Percentiles rank a stretch among this genome's conserved stretches.
Conservation (phyloP, 768 basidiomycete genomes). For the Pulveroboletus sp. region DNA sequence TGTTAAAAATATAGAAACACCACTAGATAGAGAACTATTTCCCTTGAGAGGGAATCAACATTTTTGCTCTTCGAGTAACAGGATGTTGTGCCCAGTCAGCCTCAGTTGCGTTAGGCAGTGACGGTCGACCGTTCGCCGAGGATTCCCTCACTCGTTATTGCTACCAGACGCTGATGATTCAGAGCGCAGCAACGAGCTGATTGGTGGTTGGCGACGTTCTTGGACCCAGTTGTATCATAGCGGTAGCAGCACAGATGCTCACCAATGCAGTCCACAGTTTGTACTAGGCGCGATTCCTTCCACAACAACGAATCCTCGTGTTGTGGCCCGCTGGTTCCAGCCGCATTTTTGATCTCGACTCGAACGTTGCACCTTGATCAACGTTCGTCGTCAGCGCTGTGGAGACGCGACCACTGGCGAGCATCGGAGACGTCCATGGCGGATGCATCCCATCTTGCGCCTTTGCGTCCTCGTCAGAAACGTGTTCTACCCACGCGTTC, state of each 20-base stretch:
- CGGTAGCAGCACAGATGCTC: background rate
- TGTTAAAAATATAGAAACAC: too few relatives aligned
- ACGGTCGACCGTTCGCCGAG: conserved; percentile 44
- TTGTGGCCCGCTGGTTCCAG: background rate
- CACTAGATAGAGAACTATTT: too few relatives aligned
- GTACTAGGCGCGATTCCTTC: conserved; percentile 3
- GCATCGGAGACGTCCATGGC: conserved; percentile 23
- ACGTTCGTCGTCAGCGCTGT: conserved; percentile 4
- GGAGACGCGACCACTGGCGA: conserved; percentile 8
- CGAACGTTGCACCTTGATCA: background rate
- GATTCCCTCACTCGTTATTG: conserved; percentile 2
- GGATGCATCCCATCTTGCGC: conserved; percentile 33
- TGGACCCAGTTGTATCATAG: background rate
- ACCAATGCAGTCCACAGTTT: conserved; percentile 10
- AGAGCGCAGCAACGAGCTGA: background rate
- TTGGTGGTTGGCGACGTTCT: background rate
- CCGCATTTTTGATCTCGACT: conserved; percentile 2
- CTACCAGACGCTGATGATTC: background rate
- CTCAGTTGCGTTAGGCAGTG: too few relatives aligned
- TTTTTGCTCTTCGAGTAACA: too few relatives aligned
- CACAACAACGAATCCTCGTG: conserved; percentile 7
- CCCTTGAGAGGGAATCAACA: too few relatives aligned
- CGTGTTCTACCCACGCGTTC: conserved; percentile 80
- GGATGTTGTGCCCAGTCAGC: too few relatives aligned
- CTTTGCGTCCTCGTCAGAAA: conserved; percentile 52